Evolutionary conservation across 768 basidiomycete genomes (phyloP), one percentile per base, ranked within the genome.

Genomic region (Brasilioporus rufonigricans): DNA sequence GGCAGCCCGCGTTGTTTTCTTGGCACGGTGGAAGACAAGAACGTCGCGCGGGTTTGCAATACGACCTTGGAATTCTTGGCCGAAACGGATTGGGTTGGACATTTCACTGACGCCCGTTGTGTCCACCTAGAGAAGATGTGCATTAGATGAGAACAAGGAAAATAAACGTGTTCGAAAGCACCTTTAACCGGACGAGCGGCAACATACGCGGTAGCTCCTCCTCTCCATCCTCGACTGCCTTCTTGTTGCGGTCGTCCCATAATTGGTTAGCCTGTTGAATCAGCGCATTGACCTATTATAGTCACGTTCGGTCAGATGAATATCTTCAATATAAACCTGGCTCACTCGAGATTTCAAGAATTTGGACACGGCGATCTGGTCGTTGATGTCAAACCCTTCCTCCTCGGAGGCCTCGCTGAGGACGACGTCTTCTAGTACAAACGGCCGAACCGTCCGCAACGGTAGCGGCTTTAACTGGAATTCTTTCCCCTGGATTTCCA

Each of bases 41-140:
- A 97, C 82, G 67, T 98, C 96, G 26, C 93, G 82, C 16, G 97
- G 96, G 67, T 99, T 99, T 12, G 97, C 97, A 33, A 98, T 81
- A 21, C 81, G 81, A 1, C 91, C 92, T 60, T 86, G 82, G 70
- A 98, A 98, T 68, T 96, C 91, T 68, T 96, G 94, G 1, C 97
- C 96, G 68, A 99, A 97, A 11, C 97, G 88, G 48, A 96, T 88
- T 23, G 96, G 95, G 69, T 99, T 99, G 50, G 90, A 93, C 74
- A 93, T 93, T 63, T 92, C 90, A 53, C 84, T 85, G 9, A 93
- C 89, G 40, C 89, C 91, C 0, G 95, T 91, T 0, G 93, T 95
- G 67, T 96, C 93, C 18, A 96, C 93, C 89, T 87, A 33, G 26
- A 26, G 50, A 49, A 27, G 24, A n/a, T 21, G 38, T 31, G 12